Evolutionary conservation across 495 filamentous ascomycete species (phyloP).

Genomic region (Talaromyces nanjingensis): DNA sequence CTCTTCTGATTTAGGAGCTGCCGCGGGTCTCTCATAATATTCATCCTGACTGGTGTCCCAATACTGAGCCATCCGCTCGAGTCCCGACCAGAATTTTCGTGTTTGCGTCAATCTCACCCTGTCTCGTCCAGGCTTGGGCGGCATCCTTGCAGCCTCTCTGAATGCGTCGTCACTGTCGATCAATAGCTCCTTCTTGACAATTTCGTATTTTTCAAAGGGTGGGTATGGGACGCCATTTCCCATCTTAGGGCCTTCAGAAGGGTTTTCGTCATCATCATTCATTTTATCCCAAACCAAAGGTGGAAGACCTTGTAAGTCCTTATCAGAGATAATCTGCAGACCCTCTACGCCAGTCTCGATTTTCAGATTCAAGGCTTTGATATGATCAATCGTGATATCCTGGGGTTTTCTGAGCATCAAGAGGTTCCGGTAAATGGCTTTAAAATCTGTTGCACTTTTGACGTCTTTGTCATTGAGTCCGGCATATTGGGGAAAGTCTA

Average conservation of each 20-base stretch:
- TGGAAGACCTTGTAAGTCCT: conserved; percentile 31
- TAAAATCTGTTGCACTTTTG: conserved; percentile 22
- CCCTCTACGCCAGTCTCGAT: conserved; percentile 35
- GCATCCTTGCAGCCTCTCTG: conserved; percentile 38
- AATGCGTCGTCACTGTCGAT: conserved; percentile 54
- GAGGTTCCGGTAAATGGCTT: conserved; percentile 34
- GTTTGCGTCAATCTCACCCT: conserved; percentile 46
- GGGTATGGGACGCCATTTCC: conserved; percentile 45
- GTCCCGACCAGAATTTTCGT: conserved; percentile 52
- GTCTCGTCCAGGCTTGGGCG: conserved; percentile 30
- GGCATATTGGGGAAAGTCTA: conserved; percentile 43
- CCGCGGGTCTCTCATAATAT: conserved; percentile 38
- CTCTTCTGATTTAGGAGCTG: conserved; percentile 9
- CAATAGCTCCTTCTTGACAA: conserved; percentile 41
- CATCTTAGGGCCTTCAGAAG: conserved; percentile 22
- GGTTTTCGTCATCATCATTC: conserved; percentile 10
- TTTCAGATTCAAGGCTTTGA: conserved; percentile 47
- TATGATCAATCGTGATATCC: conserved; percentile 42
- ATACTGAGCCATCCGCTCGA: conserved; percentile 54
- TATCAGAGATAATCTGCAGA: conserved; percentile 37
- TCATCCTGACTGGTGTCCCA: conserved; percentile 57
- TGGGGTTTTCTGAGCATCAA: conserved; percentile 44
- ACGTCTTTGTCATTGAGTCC: conserved; percentile 20
- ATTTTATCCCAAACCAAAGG: conserved; percentile 37
- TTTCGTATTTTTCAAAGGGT: conserved; percentile 39